phyloP scores from a whole-genome alignment of 2,329 filamentous ascomycete genomes.

The Microcera coccophila region DNA sequence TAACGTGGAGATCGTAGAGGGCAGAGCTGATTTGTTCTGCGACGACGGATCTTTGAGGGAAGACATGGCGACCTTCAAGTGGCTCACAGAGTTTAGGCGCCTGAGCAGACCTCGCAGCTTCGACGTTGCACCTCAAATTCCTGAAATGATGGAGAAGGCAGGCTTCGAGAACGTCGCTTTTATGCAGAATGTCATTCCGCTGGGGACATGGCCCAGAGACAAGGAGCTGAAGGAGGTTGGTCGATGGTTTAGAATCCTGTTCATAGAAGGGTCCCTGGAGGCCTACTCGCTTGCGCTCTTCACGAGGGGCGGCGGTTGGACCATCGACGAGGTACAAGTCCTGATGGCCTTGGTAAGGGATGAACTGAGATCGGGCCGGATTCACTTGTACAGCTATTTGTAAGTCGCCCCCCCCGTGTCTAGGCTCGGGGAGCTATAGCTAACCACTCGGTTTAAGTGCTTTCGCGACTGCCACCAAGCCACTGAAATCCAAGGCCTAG shows the following conservation, averaged over 20 bases:
- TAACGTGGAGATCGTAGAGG: constrained; percentile 16
- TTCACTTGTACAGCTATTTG: constrained; percentile 24
- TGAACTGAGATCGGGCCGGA: constrained; percentile 22
- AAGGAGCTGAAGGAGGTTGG: constrained; percentile 49
- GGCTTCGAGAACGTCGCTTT: constrained; percentile 52
- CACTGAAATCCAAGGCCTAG: no score
- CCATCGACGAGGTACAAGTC: constrained; percentile 21
- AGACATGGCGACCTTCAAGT: constrained; percentile 16
- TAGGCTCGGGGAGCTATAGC: no score
- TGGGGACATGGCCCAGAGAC: constrained; percentile 53
- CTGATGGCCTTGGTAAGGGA: constrained; percentile 21
- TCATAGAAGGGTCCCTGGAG: constrained; percentile 18
- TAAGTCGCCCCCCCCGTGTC: no score
- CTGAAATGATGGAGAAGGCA: constrained; percentile 43
- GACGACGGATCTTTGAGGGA: constrained; percentile 21
- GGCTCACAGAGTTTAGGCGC: constrained; percentile 21
- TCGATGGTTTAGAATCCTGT: constrained; percentile 21
- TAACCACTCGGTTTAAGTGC: no score
- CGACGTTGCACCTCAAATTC: constrained; percentile 17
- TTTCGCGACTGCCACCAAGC: no score
- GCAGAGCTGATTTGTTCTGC: constrained; percentile 21
- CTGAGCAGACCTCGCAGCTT: constrained; percentile 19
- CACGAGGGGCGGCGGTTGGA: constrained; percentile 21
- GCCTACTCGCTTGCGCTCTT: constrained; percentile 23
- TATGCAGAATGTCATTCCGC: constrained; percentile 48